Base-by-base conservation (phyloP, 2,329 filamentous ascomycete species). In the Colletotrichum cereale region DNA sequence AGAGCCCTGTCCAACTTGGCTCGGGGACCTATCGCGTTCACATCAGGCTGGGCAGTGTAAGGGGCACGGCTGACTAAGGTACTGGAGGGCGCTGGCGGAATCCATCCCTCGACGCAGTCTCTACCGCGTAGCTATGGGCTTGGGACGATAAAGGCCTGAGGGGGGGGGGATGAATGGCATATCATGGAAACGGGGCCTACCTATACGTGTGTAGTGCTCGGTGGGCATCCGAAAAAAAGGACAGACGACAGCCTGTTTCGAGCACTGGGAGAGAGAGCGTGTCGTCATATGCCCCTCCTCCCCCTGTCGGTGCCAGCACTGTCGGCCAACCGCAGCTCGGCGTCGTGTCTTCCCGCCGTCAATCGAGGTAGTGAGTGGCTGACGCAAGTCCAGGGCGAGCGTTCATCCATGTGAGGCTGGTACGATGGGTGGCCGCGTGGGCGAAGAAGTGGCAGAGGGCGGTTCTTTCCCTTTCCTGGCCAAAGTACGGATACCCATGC, bases 251-350 rank as follows among this genome's bases (percentile, higher is more conserved):
- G 50, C 42, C 38, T 47, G 64, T 62, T 71, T 60, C 52, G 58
- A 31, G 44, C 42, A 8, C 5, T 3, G 31, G 56, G 14, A 18
- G 40, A 53, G 24, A 47, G 57, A 18, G 42, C 56, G 66, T 60
- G 68, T 68, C 68, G 68, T 71, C 68, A 71, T 68, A 10, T 47
- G n/a, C 42, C 8, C 21, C 14, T 12, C 31, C 16, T 18, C 42
- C 40, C 40, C 52, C 21, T 40, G 52, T 38, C 44, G 5, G 31
- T 62, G 65, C 47, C 62, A 47, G 64, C 18, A 40, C 31, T n/a
- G n/a, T 18, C 50, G 24, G 40, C 56, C 55, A 66, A 48, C 47
- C 16, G 24, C 42, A 56, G 47, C 21, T 29, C 31, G 44, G 63
- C 56, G 29, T 42, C 50, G 42, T 29, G 21, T 18, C 56, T 24